Evolutionary conservation across 2,329 filamentous ascomycete genomes (phyloP).

Genomic region (Beauveria brongniartii): DNA sequence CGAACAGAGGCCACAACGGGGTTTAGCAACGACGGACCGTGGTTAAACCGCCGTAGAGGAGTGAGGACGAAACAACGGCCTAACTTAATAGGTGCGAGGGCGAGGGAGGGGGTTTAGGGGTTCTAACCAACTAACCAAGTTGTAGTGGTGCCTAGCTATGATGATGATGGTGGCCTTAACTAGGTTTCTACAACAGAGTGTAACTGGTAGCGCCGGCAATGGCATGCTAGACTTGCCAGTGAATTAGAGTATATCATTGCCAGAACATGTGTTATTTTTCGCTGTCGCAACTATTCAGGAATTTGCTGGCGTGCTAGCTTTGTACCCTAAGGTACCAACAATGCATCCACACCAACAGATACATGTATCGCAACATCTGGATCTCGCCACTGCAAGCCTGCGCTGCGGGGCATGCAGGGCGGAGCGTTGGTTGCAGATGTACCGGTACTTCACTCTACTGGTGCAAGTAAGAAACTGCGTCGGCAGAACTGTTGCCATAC

Average conservation of each 20-base stretch:
- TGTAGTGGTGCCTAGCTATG: too few relatives aligned
- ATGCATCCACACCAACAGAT: conserved; percentile 1
- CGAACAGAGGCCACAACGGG: background rate
- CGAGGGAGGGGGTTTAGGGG: background rate
- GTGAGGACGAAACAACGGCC: background rate
- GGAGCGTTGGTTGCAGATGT: background rate
- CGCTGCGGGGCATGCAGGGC: conserved; percentile 5
- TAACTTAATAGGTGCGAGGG: background rate
- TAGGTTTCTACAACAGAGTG: background rate
- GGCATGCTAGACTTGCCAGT: background rate
- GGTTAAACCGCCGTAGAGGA: background rate
- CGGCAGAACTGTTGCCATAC: too few relatives aligned
- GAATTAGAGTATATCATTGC: too few relatives aligned
- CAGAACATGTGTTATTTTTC: too few relatives aligned
- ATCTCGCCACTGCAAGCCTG: background rate
- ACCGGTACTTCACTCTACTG: background rate
- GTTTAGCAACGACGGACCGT: background rate
- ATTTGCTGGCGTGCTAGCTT: too few relatives aligned
- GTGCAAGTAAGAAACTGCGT: background rate
- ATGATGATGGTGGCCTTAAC: background rate
- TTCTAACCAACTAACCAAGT: background rate
- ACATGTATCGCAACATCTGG: conserved; percentile 6
- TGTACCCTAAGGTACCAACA: background rate
- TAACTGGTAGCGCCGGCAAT: background rate
- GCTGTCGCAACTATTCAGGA: too few relatives aligned